Percentiles rank a stretch among this genome's conserved stretches.
Evolutionary conservation across 2,329 filamentous ascomycete species (phyloP).

Genomic region (Phaeophleospora eucalypticola): DNA sequence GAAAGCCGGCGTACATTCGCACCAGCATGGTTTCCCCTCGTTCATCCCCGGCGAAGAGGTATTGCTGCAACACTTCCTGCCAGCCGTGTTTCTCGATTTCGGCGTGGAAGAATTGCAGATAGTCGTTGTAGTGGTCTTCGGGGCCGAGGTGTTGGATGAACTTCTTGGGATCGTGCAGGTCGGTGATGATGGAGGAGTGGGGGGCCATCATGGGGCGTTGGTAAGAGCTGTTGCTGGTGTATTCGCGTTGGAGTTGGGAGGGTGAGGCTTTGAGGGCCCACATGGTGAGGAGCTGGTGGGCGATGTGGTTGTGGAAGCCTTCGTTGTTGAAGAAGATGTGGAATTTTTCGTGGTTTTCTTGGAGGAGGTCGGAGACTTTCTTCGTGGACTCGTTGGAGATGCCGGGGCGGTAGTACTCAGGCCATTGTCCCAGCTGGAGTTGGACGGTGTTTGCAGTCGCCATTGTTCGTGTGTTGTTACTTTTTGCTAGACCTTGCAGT

Average conservation of each 20-base stretch:
- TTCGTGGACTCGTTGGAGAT: conserved; percentile 57
- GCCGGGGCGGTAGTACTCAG: conserved; percentile 45
- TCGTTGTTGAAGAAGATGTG: conserved; percentile 75
- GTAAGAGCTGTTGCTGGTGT: conserved; percentile 61
- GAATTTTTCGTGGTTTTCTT: conserved; percentile 68
- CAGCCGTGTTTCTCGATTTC: conserved; percentile 66
- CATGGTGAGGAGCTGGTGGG: conserved; percentile 70
- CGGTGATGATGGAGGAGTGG: conserved; percentile 50
- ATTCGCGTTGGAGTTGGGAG: conserved; percentile 58
- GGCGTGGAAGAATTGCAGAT: conserved; percentile 68
- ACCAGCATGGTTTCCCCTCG: conserved; percentile 64
- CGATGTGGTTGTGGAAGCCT: conserved; percentile 79
- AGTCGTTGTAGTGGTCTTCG: conserved; percentile 64
- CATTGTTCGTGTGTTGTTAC: conserved; percentile 39
- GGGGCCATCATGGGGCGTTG: conserved; percentile 50
- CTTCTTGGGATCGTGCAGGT: conserved; percentile 53
- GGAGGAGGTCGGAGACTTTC: conserved; percentile 63
- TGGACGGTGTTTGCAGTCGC: conserved; percentile 47
- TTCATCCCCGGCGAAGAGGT: conserved; percentile 64
- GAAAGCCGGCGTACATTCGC: conserved; percentile 64
- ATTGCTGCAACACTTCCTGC: conserved; percentile 59
- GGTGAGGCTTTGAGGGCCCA: conserved; percentile 69
- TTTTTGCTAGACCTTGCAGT: not conserved
- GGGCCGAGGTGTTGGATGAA: conserved; percentile 62
- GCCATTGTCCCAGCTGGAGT: conserved; percentile 41